phyloP scores from a whole-genome alignment of 805 yeast species.

The Yarrowia alimentaria region DNA sequence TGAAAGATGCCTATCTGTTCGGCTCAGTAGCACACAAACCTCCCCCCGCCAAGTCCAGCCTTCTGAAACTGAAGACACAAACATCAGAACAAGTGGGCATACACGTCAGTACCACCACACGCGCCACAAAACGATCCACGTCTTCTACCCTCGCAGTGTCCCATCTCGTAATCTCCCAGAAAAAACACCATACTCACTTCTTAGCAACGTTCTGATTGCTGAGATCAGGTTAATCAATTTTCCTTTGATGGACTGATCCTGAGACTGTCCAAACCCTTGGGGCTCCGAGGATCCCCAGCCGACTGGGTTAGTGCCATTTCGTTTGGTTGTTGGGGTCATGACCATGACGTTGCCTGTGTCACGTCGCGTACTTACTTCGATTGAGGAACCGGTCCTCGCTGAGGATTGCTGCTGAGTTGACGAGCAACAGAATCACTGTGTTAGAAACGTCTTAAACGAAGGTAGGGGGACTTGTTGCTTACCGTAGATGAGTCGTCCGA shows the following conservation, averaged over 20 bases:
- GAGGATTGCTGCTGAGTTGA: slow-evolving; percentile 73
- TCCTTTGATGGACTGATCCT: slow-evolving; percentile 52
- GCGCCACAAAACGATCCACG: neutral
- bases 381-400: slow-evolving; percentile 77
- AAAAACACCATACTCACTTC: slow-evolving; percentile 54
- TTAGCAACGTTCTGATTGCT: slow-evolving; percentile 71
- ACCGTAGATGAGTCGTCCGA: slow-evolving; percentile 21
- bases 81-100: too few relatives aligned
- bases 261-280: slow-evolving; percentile 45
- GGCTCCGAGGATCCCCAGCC: slow-evolving; percentile 47
- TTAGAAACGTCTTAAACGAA: neutral
- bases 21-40: too few relatives aligned
- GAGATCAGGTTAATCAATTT: slow-evolving; percentile 64
- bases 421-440: slow-evolving; percentile 46
- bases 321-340: neutral
- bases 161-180: neutral
- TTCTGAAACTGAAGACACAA: too few relatives aligned
- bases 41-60: too few relatives aligned
- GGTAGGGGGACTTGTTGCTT: neutral
- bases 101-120: too few relatives aligned
- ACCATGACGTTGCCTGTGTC: neutral
- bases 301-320: slow-evolving; percentile 38
- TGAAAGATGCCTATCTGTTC: too few relatives aligned
- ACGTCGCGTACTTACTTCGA: slow-evolving; percentile 46
- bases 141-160: neutral